phyloP scores from a whole-genome alignment of 2,329 filamentous ascomycete species.

The Hymenoscyphus infarciens region DNA sequence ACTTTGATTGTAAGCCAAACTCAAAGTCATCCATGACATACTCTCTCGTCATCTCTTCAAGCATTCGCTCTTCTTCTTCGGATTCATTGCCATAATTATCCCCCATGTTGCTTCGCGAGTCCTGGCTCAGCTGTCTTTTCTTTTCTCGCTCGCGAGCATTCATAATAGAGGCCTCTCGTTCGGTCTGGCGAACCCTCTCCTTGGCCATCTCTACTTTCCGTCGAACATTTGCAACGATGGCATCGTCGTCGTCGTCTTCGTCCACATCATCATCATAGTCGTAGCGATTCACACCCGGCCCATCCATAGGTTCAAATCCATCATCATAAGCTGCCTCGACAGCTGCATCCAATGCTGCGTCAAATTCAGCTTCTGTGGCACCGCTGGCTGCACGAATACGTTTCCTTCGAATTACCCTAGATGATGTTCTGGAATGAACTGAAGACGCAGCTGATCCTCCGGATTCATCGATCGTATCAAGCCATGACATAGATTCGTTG shows the following conservation, averaged over 20 bases:
- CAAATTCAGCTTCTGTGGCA: slow-evolving; percentile 83
- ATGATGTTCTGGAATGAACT: slow-evolving; percentile 74
- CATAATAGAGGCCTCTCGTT: slow-evolving; percentile 63
- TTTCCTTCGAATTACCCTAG: slow-evolving; percentile 63
- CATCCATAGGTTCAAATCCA: slow-evolving; percentile 70
- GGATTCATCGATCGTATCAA: slow-evolving; percentile 92
- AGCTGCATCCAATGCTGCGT: slow-evolving; percentile 89
- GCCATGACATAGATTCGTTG: slow-evolving; percentile 82
- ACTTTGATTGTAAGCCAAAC: slow-evolving; percentile 65
- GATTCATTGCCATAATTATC: slow-evolving; percentile 62
- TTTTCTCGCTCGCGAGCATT: slow-evolving; percentile 59
- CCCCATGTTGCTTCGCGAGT: slow-evolving; percentile 40
- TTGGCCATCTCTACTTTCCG: slow-evolving; percentile 72
- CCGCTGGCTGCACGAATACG: slow-evolving; percentile 66
- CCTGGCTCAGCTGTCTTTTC: slow-evolving; percentile 36
- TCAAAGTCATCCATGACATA: slow-evolving; percentile 82
- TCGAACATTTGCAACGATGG: slow-evolving; percentile 53
- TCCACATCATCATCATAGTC: slow-evolving; percentile 41
- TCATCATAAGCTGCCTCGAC: slow-evolving; percentile 96
- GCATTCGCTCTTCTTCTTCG: slow-evolving; percentile 68
- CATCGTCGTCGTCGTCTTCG: slow-evolving; percentile 41
- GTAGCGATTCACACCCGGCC: slow-evolving; percentile 27
- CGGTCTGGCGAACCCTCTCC: slow-evolving; percentile 69
- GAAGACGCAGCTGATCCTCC: slow-evolving; percentile 76
- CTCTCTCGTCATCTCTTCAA: slow-evolving; percentile 85